phyloP scores from a whole-genome alignment of 768 basidiomycete species.

The Boletus vermiculosoides region DNA sequence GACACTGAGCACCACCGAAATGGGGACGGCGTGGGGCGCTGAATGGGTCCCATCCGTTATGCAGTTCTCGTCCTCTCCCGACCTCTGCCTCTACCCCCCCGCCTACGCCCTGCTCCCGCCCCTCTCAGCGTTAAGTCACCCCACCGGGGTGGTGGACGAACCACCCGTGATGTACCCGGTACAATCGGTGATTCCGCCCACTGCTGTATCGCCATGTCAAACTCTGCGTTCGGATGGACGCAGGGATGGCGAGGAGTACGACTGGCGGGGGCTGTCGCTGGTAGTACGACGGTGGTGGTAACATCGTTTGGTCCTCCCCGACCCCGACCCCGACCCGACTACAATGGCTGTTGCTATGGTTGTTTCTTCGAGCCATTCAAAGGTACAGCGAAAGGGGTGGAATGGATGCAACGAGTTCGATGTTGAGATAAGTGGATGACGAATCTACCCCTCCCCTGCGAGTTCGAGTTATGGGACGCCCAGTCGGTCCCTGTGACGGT shows the following conservation, averaged over 20 bases:
- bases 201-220: slow-evolving; percentile 26
- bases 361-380: slow-evolving; percentile 21
- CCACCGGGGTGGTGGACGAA: slow-evolving; percentile 10
- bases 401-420: slow-evolving; percentile 4
- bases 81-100: slow-evolving; percentile 29
- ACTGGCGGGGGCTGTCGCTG: background rate
- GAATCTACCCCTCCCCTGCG: background rate
- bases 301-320: background rate
- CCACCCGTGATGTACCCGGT: slow-evolving; percentile 16
- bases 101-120: slow-evolving; percentile 14
- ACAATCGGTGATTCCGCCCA: slow-evolving; percentile 13
- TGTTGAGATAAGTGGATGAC: background rate
- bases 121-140: slow-evolving; percentile 14
- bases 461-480: too few species aligned
- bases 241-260: slow-evolving; percentile 17
- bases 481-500: background rate
- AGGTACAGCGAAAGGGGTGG: background rate
- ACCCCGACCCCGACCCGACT: slow-evolving; percentile 23
- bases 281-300: background rate
- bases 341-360: slow-evolving; percentile 12
- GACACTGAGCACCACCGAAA: slow-evolving; percentile 3
- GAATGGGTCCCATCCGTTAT: background rate
- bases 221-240: slow-evolving; percentile 17
- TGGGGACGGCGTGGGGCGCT: background rate
- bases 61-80: slow-evolving; percentile 6